phyloP scores from a whole-genome alignment of 2,329 filamentous ascomycete genomes.

The Aspergillus japonicus region DNA sequence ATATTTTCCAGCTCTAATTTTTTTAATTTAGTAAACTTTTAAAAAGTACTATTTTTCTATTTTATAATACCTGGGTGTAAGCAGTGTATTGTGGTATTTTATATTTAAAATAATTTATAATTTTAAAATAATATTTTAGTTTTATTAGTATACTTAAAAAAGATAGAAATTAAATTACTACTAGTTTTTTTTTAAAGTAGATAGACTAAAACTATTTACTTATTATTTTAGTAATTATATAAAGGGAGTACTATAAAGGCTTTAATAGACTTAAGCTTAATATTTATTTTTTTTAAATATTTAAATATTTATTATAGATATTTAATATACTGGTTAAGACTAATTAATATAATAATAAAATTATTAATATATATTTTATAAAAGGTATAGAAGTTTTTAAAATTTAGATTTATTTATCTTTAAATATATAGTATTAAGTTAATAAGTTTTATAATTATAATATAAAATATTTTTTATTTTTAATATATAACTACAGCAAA shows the following conservation, averaged over 20 bases:
- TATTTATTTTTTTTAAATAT: background rate
- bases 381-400: background rate
- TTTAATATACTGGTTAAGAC: background rate
- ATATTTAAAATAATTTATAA: background rate
- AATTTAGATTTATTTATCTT: background rate
- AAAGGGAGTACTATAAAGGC: background rate
- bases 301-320: background rate
- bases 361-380: background rate
- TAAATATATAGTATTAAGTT: background rate
- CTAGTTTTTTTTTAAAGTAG: background rate
- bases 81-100: background rate
- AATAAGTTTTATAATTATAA: background rate
- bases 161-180: background rate
- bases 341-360: background rate
- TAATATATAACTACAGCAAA: too few species aligned
- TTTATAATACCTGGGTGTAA: too few species aligned
- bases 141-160: background rate
- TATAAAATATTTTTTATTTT: too few species aligned
- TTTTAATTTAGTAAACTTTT: too few species aligned
- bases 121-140: background rate
- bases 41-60: too few species aligned
- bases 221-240: background rate
- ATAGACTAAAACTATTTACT: background rate
- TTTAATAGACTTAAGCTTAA: background rate
- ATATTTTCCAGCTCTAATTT: too few species aligned